A percentile compares a stretch with the other conserved stretches of the same genome.
These are phyloP conservation scores for Colletotrichum cordylinicola DNA, from an alignment of 2,329 filamentous ascomycete species.

Conservation along the genomic window DNA sequence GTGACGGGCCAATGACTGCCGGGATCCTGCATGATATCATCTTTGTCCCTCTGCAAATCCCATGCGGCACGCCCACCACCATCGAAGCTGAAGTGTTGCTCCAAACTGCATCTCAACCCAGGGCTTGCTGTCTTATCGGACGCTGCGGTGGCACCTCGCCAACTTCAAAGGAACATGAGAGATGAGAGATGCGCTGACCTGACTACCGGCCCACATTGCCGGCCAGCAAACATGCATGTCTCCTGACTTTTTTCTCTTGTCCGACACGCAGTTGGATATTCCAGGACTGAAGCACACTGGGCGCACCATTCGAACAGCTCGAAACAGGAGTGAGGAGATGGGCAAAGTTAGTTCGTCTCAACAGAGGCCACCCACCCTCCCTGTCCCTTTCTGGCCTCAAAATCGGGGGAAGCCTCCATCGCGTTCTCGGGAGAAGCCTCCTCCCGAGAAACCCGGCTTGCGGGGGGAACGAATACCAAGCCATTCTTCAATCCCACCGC, in stretches of 20 bases:
- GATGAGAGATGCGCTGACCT: not conserved
- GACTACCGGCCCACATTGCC: not conserved
- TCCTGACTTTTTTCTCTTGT: slow-evolving; percentile 2
- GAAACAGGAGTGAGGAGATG: not conserved
- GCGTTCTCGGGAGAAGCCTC: not conserved
- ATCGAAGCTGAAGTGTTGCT: not conserved
- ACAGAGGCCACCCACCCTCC: not conserved
- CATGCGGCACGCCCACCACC: not conserved
- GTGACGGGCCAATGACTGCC: not conserved
- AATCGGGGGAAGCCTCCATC: not conserved
- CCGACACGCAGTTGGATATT: not conserved
- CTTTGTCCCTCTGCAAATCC: not conserved
- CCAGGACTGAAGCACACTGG: not conserved
- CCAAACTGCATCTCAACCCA: not conserved
- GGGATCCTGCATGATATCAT: not conserved
- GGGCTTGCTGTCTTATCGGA: not conserved
- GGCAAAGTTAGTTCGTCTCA: not conserved
- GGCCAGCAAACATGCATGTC: not conserved
- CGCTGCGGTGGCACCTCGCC: not conserved
- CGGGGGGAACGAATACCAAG: not conserved
- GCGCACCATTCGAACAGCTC: not conserved
- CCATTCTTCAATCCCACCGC: not conserved
- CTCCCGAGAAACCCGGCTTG: not conserved
- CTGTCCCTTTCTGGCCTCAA: not conserved
- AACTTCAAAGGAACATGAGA: not conserved